phyloP scores from a whole-genome alignment of 2,329 filamentous ascomycete species.

The Ophiocordyceps camponoti-leonardi region DNA sequence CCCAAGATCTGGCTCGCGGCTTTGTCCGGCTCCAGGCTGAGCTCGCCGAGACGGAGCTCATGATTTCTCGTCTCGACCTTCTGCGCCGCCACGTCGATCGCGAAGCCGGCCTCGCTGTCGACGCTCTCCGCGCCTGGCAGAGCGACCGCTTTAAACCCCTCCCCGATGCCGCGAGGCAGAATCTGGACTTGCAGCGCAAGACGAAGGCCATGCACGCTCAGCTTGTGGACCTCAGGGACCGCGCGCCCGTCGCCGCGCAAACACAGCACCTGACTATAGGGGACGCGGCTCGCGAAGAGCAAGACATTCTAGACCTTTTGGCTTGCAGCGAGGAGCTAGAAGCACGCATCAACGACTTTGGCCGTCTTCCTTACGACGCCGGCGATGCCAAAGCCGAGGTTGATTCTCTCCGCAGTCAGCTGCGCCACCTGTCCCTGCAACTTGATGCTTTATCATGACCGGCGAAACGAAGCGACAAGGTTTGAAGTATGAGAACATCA shows the following conservation, averaged over 20 bases:
- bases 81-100: constrained; percentile 37
- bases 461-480: no score
- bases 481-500: no score
- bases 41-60: constrained; percentile 36
- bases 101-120: constrained; percentile 25
- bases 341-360: constrained; percentile 45
- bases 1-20: constrained; percentile 28
- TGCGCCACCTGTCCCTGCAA: constrained; percentile 21
- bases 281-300: constrained; percentile 39
- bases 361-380: constrained; percentile 54
- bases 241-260: constrained; percentile 5
- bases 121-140: constrained; percentile 24
- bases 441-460: no score
- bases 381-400: constrained; percentile 54
- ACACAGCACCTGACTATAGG: constrained; percentile 32
- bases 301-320: constrained; percentile 38
- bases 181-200: constrained; percentile 55
- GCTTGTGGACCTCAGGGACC: constrained; percentile 43
- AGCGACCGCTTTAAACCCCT: constrained; percentile 33
- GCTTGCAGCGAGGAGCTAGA: constrained; percentile 42
- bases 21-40: constrained; percentile 39
- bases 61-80: constrained; percentile 32
- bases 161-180: constrained; percentile 45
- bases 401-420: constrained; percentile 45
- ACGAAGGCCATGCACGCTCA: constrained; percentile 50